A percentile compares a stretch with the other conserved stretches of the same genome.
Conservation (phyloP, 2,329 filamentous ascomycete species). For the Chaetothyriales sp. region DNA sequence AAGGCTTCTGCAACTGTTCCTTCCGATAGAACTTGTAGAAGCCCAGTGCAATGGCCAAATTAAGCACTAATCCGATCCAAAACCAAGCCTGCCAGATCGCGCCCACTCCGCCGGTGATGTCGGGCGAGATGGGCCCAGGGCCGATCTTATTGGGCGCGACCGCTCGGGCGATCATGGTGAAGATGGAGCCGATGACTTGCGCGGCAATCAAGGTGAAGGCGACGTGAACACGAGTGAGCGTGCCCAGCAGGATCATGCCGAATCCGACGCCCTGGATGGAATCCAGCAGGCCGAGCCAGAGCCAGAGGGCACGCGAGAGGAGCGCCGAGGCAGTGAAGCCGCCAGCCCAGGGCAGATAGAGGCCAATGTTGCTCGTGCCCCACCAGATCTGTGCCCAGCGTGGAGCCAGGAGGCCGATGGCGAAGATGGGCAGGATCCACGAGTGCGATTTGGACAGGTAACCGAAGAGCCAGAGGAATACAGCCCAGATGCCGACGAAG, state of each 20-base stretch:
- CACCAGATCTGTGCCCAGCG: constrained; percentile 55
- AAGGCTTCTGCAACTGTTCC: constrained; percentile 31
- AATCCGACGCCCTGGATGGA: constrained; percentile 51
- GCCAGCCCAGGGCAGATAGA: constrained; percentile 49
- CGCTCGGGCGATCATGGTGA: constrained; percentile 47
- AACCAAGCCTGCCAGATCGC: constrained; percentile 40
- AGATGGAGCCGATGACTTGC: constrained; percentile 46
- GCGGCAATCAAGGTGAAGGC: constrained; percentile 45
- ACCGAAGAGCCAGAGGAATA: constrained; percentile 37
- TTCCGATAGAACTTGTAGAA: constrained; percentile 37
- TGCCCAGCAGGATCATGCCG: constrained; percentile 53
- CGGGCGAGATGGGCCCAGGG: constrained; percentile 47
- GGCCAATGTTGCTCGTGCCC: constrained; percentile 45
- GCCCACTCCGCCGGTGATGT: constrained; percentile 37
- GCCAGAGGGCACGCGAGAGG: constrained; percentile 44
- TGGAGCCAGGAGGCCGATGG: constrained; percentile 50
- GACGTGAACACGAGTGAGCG: constrained; percentile 49
- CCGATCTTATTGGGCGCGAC: constrained; percentile 47
- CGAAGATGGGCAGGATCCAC: constrained; percentile 54
- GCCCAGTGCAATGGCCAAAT: constrained; percentile 43
- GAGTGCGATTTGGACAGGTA: constrained; percentile 44
- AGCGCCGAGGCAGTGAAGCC: constrained; percentile 37
- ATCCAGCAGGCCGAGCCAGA: constrained; percentile 53
- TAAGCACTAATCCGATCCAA: constrained; percentile 44
- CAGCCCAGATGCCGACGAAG: constrained; percentile 43